Evolutionary conservation across 2,329 filamentous ascomycete species (phyloP).

Genomic region (Sporothrix inflata): DNA sequence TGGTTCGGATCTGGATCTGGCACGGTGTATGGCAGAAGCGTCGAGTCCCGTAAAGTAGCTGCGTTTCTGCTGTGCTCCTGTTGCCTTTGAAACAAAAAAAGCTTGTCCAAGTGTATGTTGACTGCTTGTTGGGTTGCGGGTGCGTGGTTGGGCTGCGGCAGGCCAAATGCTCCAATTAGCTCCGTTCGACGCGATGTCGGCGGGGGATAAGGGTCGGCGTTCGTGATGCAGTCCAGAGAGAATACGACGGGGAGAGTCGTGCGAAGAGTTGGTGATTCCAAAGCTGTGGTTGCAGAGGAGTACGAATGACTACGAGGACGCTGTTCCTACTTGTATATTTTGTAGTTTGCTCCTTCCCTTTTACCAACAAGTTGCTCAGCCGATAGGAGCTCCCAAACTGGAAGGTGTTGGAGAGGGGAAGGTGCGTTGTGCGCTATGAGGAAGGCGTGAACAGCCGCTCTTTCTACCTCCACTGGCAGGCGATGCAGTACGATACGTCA

Average conservation of each 20-base stretch:
- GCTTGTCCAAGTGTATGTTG: not conserved
- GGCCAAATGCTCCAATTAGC: not conserved
- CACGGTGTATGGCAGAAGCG: not conserved
- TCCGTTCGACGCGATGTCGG: conserved; percentile 11
- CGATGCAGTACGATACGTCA: not conserved
- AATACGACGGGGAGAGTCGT: not conserved
- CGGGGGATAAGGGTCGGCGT: not conserved
- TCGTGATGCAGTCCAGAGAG: not conserved
- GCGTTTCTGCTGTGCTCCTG: no score
- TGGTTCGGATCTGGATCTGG: not conserved
- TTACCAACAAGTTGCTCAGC: not conserved
- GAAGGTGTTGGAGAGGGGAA: conserved; percentile 20
- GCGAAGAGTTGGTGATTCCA: not conserved
- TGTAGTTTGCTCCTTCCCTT: not conserved
- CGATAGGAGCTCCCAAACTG: conserved; percentile 13
- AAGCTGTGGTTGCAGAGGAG: not conserved
- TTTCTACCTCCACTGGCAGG: not conserved
- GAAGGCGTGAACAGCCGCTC: not conserved
- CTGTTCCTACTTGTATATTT: not conserved
- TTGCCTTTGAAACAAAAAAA: no score
- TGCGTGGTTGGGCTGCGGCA: not conserved
- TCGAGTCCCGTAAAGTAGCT: not conserved
- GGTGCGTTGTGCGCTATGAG: not conserved
- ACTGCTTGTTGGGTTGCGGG: not conserved
- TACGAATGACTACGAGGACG: not conserved